Conservation (phyloP, 1,284 basidiomycete species). For the Trametes hirsuta region DNA sequence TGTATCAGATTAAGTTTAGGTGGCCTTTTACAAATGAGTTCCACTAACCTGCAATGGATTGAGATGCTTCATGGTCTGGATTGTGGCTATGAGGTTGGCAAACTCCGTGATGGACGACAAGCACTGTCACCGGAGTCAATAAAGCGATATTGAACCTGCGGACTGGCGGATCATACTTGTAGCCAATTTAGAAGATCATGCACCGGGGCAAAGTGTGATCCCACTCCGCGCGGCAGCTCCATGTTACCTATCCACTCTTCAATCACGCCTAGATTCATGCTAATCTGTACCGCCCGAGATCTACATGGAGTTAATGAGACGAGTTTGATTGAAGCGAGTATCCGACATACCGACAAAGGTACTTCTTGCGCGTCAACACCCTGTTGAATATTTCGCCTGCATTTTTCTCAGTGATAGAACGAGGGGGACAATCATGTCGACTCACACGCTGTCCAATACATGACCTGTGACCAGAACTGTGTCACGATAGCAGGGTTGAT, state of each 20-base stretch:
- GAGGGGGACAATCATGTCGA: slow-evolving; percentile 21
- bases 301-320: slow-evolving; percentile 38
- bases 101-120: slow-evolving; percentile 88
- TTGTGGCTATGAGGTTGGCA: slow-evolving; percentile 84
- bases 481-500: slow-evolving; percentile 90
- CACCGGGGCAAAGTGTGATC: slow-evolving; percentile 83
- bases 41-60: slow-evolving; percentile 84
- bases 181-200: slow-evolving; percentile 88
- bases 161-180: slow-evolving; percentile 55
- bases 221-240: slow-evolving; percentile 80
- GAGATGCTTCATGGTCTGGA: slow-evolving; percentile 84
- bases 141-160: background rate
- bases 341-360: slow-evolving; percentile 77
- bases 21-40: background rate
- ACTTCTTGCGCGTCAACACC: slow-evolving; percentile 89
- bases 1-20: slow-evolving; percentile 30
- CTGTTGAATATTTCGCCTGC: slow-evolving; percentile 95
- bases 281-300: slow-evolving; percentile 88
- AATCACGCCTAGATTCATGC: slow-evolving; percentile 83
- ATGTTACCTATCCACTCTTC: slow-evolving; percentile 92
- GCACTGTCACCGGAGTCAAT: slow-evolving; percentile 54
- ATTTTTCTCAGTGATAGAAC: slow-evolving; percentile 27
- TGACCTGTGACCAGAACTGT: slow-evolving; percentile 94
- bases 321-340: background rate
- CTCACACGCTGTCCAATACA: slow-evolving; percentile 89